Base-by-base conservation (phyloP, 352 stramenopile species). In the Phytopythium vexans region DNA sequence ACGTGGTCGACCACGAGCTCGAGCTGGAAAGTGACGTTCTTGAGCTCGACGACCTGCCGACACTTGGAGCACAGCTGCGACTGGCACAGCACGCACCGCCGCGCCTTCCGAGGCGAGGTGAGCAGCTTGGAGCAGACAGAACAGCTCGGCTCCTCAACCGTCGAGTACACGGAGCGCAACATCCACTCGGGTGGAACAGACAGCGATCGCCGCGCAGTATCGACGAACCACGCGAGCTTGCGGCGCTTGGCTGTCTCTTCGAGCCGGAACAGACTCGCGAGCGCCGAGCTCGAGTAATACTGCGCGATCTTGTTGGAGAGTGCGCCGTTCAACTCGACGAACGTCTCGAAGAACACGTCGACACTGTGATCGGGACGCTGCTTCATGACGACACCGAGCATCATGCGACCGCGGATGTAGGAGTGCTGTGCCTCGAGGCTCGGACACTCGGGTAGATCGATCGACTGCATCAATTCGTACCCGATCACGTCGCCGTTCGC, bases 381-480 rank as follows among this genome's bases (percentile, higher is more conserved):
- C 27, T 53, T 60, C 37, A 54, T 68, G 15, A 72, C 31, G 35
- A 53, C 65, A 49, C 59, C 64, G 54, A 64, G 67, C 4, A 48
- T 57, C 42, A 72, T 7, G n/a, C 76, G 58, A 37, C 70, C 70
- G 1, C 70, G 56, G 12, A 67, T 64, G 49, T 74, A 74, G 55
- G 71, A 61, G 27, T 58, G 62, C 57, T 80, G 60, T 27, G 72
- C 69, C 21, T 57, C 62, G 54, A 80, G 76, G 44, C 58, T 58
- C 0, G 70, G 70, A 10, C 61, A 60, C 12, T 54, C 52, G 8
- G 64, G 40, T 38, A 79, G 56, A 40, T 61, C 46, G 34, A 80
- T 68, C 6, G 74, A 77, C 49, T 86, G 74, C 21, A 74, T 60
- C 8, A 86, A 35, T 15, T 82, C 60, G 49, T 81, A 88, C 8